A percentile compares a stretch with the other conserved stretches of the same genome.
phyloP scores from a whole-genome alignment of 2,329 filamentous ascomycete genomes.

The Coccinonectria pachysandricola region DNA sequence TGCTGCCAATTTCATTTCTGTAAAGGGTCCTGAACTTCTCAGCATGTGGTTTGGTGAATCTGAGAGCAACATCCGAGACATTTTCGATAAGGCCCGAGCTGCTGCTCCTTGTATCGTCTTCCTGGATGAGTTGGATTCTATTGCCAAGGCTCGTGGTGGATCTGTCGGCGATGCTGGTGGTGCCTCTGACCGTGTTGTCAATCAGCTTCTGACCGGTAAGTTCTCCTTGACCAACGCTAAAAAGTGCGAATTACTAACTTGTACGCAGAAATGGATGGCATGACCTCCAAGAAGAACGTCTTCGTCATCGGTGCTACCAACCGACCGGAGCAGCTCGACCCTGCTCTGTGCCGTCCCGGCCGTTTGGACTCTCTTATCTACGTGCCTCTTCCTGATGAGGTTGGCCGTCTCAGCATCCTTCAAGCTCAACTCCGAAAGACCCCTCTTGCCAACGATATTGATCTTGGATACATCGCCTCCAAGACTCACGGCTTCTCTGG shows the following conservation, averaged over 20 bases:
- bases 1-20: conserved; percentile 98
- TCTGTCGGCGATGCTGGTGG: conserved; percentile 93
- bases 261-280: conserved; percentile 83
- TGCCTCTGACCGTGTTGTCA: conserved; percentile 98
- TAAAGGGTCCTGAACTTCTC: conserved; percentile 95
- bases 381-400: conserved; percentile 89
- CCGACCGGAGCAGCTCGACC: conserved; percentile 95
- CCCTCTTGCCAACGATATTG: conserved; percentile 76
- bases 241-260: conserved; percentile 29
- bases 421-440: conserved; percentile 98
- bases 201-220: conserved; percentile 94
- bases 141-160: conserved; percentile 97
- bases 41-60: conserved; percentile 99
- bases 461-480: conserved; percentile 83
- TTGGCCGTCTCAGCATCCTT: conserved; percentile 80
- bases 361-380: conserved; percentile 99
- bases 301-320: conserved; percentile 99
- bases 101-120: conserved; percentile 98
- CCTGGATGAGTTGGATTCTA: conserved; percentile 96
- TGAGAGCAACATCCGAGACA: conserved; percentile 98
- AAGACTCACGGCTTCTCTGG: conserved; percentile 99
- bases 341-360: conserved; percentile 92
- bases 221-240: conserved; percentile 13
- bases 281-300: conserved; percentile 99
- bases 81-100: conserved; percentile 98